Percentiles rank a stretch among this genome's conserved stretches.
These are phyloP conservation scores for Penicillium griseofulvum DNA, from an alignment of 2,329 filamentous ascomycete species.

Conservation along the genomic window DNA sequence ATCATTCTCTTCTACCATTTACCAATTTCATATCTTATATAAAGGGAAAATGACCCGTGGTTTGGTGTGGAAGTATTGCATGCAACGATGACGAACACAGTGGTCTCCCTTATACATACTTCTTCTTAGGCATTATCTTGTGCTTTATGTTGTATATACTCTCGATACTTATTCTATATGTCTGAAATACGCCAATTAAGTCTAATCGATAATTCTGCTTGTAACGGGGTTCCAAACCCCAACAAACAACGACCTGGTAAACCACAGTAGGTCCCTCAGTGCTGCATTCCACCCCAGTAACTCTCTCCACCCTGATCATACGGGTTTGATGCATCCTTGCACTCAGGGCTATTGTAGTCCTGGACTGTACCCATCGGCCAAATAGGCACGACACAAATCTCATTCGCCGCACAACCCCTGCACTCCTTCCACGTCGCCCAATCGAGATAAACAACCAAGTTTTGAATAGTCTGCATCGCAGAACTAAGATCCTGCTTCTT, in stretches of 20 bases:
- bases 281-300: conserved; percentile 28
- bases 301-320: conserved; percentile 21
- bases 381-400: conserved; percentile 62
- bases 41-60: background rate
- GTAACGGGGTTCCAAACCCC: background rate
- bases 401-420: conserved; percentile 51
- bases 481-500: conserved; percentile 18
- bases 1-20: conserved; percentile 18
- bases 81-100: background rate
- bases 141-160: conserved; percentile 1
- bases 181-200: background rate
- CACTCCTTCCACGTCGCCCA: conserved; percentile 63
- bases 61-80: background rate
- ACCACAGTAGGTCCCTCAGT: background rate
- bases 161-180: background rate
- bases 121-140: background rate
- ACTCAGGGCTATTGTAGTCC: conserved; percentile 54
- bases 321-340: conserved; percentile 33
- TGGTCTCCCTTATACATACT: background rate
- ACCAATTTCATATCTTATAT: background rate
- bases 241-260: too few relatives aligned
- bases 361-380: conserved; percentile 59
- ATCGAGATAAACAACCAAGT: conserved; percentile 51
- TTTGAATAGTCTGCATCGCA: conserved; percentile 34
- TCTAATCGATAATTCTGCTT: background rate